A percentile compares a stretch with the other conserved stretches of the same genome.
Evolutionary conservation across 177 flowering plant species (phyloP).

Genomic region (Vitis hybrid): DNA sequence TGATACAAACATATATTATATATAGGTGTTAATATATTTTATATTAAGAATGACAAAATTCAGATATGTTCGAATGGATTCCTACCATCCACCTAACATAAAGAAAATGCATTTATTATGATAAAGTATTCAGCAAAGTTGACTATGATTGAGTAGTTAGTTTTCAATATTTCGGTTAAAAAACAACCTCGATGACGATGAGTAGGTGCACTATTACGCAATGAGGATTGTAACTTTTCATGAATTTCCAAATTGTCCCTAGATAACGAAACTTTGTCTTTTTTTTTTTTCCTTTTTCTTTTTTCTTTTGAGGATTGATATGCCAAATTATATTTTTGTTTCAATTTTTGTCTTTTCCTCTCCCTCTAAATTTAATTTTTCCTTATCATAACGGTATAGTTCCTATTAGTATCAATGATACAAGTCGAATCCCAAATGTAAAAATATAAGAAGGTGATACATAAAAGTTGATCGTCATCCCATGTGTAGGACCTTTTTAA

Average conservation of each 20-base stretch:
- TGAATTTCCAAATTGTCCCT: slow-evolving; percentile 1
- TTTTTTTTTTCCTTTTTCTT: neutral
- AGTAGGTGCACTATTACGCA: slow-evolving; percentile 1
- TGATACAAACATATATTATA: too few relatives aligned
- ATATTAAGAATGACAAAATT: too few relatives aligned
- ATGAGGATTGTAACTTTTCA: slow-evolving; percentile 1
- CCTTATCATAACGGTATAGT: slow-evolving; percentile 1
- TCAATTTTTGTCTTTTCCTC: slow-evolving; percentile 2
- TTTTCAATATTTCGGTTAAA: neutral
- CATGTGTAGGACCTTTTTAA: too few relatives aligned
- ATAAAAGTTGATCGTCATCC: too few relatives aligned
- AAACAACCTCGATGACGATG: neutral
- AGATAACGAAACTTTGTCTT: neutral
- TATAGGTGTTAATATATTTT: too few relatives aligned
- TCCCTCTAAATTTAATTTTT: slow-evolving; percentile 2
- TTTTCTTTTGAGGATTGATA: neutral
- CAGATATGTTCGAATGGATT: too few relatives aligned
- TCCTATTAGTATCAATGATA: slow-evolving; percentile 12
- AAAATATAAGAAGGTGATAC: neutral
- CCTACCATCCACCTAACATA: too few relatives aligned
- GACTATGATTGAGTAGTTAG: neutral
- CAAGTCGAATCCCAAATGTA: slow-evolving; percentile 12
- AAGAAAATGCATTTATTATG: too few relatives aligned
- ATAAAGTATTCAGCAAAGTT: too few relatives aligned
- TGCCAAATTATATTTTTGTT: neutral